Evolutionary conservation across 768 basidiomycete genomes (phyloP).

Genomic region (Peribolospora baueri): DNA sequence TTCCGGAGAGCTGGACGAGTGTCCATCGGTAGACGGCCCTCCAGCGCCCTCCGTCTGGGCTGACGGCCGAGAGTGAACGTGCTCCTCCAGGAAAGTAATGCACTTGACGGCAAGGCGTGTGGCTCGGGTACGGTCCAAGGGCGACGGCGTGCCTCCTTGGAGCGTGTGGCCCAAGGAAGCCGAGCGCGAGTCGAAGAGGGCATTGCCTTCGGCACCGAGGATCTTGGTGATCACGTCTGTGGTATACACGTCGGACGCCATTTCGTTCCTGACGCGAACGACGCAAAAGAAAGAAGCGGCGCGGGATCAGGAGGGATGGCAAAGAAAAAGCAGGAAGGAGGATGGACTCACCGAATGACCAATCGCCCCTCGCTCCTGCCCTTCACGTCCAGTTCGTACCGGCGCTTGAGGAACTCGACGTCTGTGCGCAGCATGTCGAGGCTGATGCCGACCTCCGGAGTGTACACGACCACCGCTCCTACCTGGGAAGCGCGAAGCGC

Average conservation of each 20-base stretch:
- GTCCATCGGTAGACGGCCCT: background rate
- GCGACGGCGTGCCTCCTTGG: constrained; percentile 87
- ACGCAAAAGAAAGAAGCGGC: too few relatives aligned
- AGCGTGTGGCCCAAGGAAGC: constrained; percentile 94
- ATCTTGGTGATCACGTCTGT: constrained; percentile 82
- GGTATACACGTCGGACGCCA: constrained; percentile 63
- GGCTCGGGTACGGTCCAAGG: constrained; percentile 74
- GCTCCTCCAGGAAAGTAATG: constrained; percentile 74
- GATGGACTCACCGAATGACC: constrained; percentile 42
- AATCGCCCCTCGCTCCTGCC: constrained; percentile 83
- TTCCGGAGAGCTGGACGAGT: background rate
- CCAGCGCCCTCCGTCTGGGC: constrained; percentile 18
- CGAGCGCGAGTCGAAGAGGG: constrained; percentile 79
- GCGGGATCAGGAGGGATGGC: too few relatives aligned
- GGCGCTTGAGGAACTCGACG: constrained; percentile 61
- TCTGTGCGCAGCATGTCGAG: constrained; percentile 60
- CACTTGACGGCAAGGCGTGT: constrained; percentile 71
- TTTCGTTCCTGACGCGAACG: constrained; percentile 41
- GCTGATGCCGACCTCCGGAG: constrained; percentile 69
- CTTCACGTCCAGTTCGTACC: constrained; percentile 62
- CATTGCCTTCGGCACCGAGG: constrained; percentile 78
- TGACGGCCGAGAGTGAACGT: constrained; percentile 19
- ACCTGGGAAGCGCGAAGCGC: constrained; percentile 26
- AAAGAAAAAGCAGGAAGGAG: too few relatives aligned
- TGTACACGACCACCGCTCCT: constrained; percentile 80